Evolutionary conservation across 2,329 filamentous ascomycete species (phyloP).

Genomic region (Rutstroemia sp.): DNA sequence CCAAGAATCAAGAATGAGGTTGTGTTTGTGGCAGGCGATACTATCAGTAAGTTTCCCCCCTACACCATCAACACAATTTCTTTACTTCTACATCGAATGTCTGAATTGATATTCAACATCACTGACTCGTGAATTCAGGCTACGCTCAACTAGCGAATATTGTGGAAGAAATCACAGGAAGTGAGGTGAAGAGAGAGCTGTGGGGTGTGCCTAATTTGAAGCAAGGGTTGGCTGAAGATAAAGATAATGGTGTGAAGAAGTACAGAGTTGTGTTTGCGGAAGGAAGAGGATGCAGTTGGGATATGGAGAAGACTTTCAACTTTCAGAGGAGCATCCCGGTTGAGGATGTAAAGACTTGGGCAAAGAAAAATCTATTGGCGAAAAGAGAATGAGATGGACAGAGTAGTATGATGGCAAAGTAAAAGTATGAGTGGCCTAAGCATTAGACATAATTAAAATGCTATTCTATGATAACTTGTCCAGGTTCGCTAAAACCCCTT

Average conservation of each 20-base stretch:
- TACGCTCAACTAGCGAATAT: conserved; percentile 48
- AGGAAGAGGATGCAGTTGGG: conserved; percentile 53
- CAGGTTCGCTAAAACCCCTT: conserved; percentile 17
- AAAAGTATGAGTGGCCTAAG: no score
- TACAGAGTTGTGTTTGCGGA: conserved; percentile 55
- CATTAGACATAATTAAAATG: no score
- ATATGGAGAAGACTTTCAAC: conserved; percentile 46
- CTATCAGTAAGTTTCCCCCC: conserved; percentile 34
- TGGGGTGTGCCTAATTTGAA: not conserved
- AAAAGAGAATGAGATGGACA: no score
- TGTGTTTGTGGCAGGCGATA: conserved; percentile 55
- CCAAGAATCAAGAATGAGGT: conserved; percentile 31
- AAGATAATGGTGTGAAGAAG: conserved; percentile 43
- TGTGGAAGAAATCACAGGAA: conserved; percentile 38
- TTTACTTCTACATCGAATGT: not conserved
- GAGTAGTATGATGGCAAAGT: no score
- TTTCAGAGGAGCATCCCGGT: conserved; percentile 38
- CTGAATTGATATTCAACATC: no score
- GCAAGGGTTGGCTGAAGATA: conserved; percentile 41
- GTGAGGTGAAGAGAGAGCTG: conserved; percentile 33
- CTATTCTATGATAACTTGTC: no score
- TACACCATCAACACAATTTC: not conserved
- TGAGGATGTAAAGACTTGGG: conserved; percentile 13
- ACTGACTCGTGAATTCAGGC: no score
- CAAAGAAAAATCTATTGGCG: not conserved